Percentiles rank a stretch among this genome's conserved stretches.
These are phyloP conservation scores for Curvularia verruculosa DNA, from an alignment of 2,329 filamentous ascomycete genomes.

Conservation along the genomic window DNA sequence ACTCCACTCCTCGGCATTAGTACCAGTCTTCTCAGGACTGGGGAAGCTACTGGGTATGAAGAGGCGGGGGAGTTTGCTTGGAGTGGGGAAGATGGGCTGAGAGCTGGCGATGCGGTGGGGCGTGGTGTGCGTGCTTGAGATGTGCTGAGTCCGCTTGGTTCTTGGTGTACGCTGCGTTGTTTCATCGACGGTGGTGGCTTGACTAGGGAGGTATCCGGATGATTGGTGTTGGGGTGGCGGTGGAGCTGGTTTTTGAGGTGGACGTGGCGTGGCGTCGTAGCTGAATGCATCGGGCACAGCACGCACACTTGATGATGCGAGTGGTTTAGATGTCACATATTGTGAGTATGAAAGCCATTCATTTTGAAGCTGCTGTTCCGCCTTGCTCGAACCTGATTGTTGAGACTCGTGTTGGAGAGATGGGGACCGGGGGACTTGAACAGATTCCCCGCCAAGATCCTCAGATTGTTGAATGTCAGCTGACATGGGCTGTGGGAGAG, in stretches of 20 bases:
- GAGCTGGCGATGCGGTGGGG: slow-evolving; percentile 31
- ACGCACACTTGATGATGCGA: slow-evolving; percentile 37
- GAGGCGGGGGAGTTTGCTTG: slow-evolving; percentile 36
- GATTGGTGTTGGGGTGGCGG: slow-evolving; percentile 1
- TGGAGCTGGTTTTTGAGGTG: background rate
- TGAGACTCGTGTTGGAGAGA: slow-evolving; percentile 29
- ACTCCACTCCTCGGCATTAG: slow-evolving; percentile 33
- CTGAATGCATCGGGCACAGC: slow-evolving; percentile 34
- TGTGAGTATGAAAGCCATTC: slow-evolving; percentile 45
- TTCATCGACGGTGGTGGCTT: slow-evolving; percentile 45
- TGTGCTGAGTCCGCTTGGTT: slow-evolving; percentile 20
- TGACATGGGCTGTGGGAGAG: slow-evolving; percentile 2
- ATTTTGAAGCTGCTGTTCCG: slow-evolving; percentile 41
- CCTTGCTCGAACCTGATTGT: slow-evolving; percentile 40
- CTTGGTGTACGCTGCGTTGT: slow-evolving; percentile 31
- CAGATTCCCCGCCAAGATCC: slow-evolving; percentile 28
- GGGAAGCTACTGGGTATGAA: slow-evolving; percentile 46
- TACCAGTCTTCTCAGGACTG: slow-evolving; percentile 29
- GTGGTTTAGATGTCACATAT: slow-evolving; percentile 25
- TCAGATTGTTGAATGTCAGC: slow-evolving; percentile 12
- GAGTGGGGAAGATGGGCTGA: slow-evolving; percentile 25
- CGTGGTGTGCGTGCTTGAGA: slow-evolving; percentile 28
- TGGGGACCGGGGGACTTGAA: slow-evolving; percentile 35
- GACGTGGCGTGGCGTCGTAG: slow-evolving; percentile 34
- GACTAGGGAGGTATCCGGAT: slow-evolving; percentile 28